Conservation (phyloP, 2,329 filamentous ascomycete genomes). For the Cercospora zeae-maydis region DNA sequence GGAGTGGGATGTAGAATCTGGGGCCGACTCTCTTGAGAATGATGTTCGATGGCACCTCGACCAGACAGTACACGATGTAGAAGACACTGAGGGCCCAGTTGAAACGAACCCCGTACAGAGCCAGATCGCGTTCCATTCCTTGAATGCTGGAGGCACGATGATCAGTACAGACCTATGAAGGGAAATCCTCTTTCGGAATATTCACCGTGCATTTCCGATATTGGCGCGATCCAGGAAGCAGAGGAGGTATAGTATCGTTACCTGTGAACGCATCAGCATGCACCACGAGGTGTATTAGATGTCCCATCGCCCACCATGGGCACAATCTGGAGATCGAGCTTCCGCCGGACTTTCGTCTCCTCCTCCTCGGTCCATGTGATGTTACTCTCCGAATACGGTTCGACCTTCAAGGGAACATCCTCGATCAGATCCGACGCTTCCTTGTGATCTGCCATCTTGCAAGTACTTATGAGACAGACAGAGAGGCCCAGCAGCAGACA, state of each 20-base stretch:
- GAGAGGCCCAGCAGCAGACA: not conserved
- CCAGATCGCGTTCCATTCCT: slow-evolving; percentile 40
- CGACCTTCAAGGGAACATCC: slow-evolving; percentile 7
- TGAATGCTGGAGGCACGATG: slow-evolving; percentile 10
- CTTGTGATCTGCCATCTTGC: slow-evolving; percentile 17
- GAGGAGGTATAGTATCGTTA: slow-evolving; percentile 57
- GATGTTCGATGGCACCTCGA: slow-evolving; percentile 37
- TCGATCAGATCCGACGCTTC: not conserved
- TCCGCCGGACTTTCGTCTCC: slow-evolving; percentile 50
- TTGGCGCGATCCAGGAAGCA: slow-evolving; percentile 52
- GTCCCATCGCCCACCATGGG: slow-evolving; percentile 44
- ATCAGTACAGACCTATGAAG: not conserved
- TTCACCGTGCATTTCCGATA: slow-evolving; percentile 20
- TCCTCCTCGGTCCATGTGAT: slow-evolving; percentile 23
- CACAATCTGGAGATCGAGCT: slow-evolving; percentile 55
- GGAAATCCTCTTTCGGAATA: not conserved
- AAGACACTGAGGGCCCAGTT: slow-evolving; percentile 39
- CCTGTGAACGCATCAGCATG: not conserved
- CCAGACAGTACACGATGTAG: slow-evolving; percentile 38
- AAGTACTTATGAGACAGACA: not conserved
- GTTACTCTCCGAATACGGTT: slow-evolving; percentile 5
- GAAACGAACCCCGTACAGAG: slow-evolving; percentile 32
- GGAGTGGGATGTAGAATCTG: slow-evolving; percentile 32
- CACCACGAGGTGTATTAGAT: not conserved
- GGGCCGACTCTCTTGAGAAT: slow-evolving; percentile 43